Conservation (phyloP, 345 rosid genomes). For the Cochlearia excelsa region DNA sequence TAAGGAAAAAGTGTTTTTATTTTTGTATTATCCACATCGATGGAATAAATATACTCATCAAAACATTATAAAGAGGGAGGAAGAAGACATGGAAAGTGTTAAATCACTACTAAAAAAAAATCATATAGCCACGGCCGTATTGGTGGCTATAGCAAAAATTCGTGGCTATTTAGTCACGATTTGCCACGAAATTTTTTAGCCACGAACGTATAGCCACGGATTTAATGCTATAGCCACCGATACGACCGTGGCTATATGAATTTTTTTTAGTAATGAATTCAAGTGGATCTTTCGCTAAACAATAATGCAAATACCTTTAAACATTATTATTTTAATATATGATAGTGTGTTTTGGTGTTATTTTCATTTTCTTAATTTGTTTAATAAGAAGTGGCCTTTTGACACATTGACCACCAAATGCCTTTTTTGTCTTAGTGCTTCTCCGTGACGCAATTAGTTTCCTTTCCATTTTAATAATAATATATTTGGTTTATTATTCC, state of each 20-base stretch:
- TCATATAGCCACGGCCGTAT: too few relatives aligned
- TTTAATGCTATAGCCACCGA: too few relatives aligned
- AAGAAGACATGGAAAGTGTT: slow-evolving; percentile 12
- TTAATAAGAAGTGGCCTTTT: slow-evolving; percentile 45
- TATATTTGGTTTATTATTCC: slow-evolving; percentile 11
- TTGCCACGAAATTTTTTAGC: too few relatives aligned
- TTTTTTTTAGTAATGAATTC: too few relatives aligned
- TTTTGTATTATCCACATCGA: too few relatives aligned
- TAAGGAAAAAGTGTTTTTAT: too few relatives aligned
- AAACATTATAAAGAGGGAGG: neutral
- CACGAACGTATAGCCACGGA: too few relatives aligned
- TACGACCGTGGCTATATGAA: too few relatives aligned
- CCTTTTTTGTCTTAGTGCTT: slow-evolving; percentile 45
- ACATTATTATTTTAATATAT: neutral
- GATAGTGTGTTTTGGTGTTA: slow-evolving; percentile 17
- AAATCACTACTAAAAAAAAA: too few relatives aligned
- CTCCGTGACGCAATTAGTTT: slow-evolving; percentile 39
- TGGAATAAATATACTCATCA: too few relatives aligned
- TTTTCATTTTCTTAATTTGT: slow-evolving; percentile 2
- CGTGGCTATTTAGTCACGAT: too few relatives aligned
- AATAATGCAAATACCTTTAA: slow-evolving; percentile 24
- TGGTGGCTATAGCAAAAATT: too few relatives aligned
- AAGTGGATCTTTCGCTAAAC: slow-evolving; percentile 34
- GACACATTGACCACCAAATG: slow-evolving; percentile 51
- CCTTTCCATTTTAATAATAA: slow-evolving; percentile 25